phyloP scores from a whole-genome alignment of 2,329 filamentous ascomycete genomes.

The Neocatenulostroma microsporum region DNA sequence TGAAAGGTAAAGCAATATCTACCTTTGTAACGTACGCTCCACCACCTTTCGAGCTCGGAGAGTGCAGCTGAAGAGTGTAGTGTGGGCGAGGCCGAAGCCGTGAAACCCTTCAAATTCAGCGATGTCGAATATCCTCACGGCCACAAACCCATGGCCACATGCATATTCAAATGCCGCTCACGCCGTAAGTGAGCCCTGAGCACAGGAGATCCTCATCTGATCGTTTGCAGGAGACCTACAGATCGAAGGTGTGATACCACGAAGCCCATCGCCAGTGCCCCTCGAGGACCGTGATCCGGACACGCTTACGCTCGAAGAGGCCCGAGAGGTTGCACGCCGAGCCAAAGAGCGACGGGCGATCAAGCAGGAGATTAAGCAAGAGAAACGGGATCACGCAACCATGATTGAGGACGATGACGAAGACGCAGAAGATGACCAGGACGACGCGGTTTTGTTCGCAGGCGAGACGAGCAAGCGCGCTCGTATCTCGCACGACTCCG shows the following conservation, averaged over 20 bases:
- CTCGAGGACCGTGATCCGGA: conserved; percentile 22
- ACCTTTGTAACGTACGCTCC: conserved; percentile 16
- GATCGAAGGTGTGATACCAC: conserved; percentile 21
- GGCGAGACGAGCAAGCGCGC: conserved; percentile 9
- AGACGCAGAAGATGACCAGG: conserved; percentile 12
- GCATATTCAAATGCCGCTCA: conserved; percentile 21
- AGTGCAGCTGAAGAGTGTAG: too few species aligned
- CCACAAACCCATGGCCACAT: conserved; percentile 13
- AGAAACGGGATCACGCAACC: conserved; percentile 12
- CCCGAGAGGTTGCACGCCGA: conserved; percentile 17
- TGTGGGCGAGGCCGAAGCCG: conserved; percentile 4
- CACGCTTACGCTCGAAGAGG: conserved; percentile 18
- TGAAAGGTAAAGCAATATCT: conserved; percentile 24
- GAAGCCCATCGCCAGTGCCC: conserved; percentile 18
- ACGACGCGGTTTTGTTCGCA: conserved; percentile 11
- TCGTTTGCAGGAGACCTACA: conserved; percentile 20
- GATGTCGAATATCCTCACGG: conserved; percentile 14
- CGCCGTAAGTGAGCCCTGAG: conserved; percentile 16
- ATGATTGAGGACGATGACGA: conserved; percentile 11
- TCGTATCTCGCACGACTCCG: conserved; percentile 12
- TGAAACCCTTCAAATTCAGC: too few species aligned
- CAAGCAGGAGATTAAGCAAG: neutral
- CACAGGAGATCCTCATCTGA: neutral
- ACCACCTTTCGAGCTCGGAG: too few species aligned
- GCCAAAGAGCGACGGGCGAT: conserved; percentile 9